These are phyloP conservation scores for Chenopodium berlandieri DNA, from an alignment of 148 eudicot genomes.

Conservation along the genomic window DNA sequence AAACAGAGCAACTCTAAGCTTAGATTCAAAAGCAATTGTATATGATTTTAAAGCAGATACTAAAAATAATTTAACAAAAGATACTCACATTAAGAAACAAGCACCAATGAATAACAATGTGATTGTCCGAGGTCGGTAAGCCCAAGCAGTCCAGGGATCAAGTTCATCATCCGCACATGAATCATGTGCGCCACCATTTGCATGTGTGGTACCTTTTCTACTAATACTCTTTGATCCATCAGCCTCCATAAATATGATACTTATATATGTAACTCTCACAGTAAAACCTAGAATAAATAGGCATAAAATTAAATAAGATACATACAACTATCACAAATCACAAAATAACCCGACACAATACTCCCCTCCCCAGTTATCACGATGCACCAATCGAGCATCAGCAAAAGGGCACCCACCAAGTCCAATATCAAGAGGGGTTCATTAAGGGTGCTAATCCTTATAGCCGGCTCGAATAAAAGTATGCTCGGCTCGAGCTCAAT, in stretches of 20 bases:
- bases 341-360: too few relatives aligned
- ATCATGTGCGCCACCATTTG: constrained; percentile 56
- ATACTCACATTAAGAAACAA: constrained; percentile 89
- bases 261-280: constrained; percentile 2
- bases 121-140: constrained; percentile 89
- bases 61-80: not conserved
- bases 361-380: too few relatives aligned
- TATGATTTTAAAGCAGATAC: not conserved
- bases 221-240: constrained; percentile 42
- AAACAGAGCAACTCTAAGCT: not conserved
- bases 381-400: too few relatives aligned
- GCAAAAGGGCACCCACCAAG: too few relatives aligned
- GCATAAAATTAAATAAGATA: not conserved
- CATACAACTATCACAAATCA: not conserved
- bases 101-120: constrained; percentile 85
- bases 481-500: too few relatives aligned
- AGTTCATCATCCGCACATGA: constrained; percentile 56
- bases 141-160: constrained; percentile 99
- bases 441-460: too few relatives aligned
- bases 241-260: constrained; percentile 45
- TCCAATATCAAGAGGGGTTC: too few relatives aligned
- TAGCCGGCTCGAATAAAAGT: too few relatives aligned
- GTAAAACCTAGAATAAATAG: not conserved
- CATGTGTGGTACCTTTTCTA: constrained; percentile 32
- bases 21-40: not conserved